These are phyloP conservation scores for Neurospora africana DNA, from an alignment of 495 filamentous ascomycete species.

Conservation along the genomic window DNA sequence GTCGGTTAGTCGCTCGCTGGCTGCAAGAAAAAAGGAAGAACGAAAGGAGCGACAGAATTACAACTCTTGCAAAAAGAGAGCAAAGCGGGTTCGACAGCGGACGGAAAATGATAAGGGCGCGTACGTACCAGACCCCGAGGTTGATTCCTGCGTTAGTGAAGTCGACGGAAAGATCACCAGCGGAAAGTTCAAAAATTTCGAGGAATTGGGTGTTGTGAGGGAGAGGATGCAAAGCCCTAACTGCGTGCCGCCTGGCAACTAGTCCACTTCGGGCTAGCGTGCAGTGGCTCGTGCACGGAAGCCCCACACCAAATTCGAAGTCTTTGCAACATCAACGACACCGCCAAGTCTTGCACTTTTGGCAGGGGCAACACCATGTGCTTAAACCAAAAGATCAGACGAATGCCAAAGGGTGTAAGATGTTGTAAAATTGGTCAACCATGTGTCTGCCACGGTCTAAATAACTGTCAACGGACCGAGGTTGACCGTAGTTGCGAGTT, in stretches of 20 bases:
- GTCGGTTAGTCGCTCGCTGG: not conserved
- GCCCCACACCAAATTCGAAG: slow-evolving; percentile 5
- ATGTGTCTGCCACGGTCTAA: not conserved
- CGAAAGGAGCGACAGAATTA: not conserved
- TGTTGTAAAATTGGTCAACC: not conserved
- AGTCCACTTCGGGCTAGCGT: slow-evolving; percentile 3
- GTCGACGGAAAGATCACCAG: slow-evolving; percentile 15
- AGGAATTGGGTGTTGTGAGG: slow-evolving; percentile 18
- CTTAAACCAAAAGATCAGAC: not conserved
- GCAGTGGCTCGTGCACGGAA: not conserved
- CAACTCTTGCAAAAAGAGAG: not conserved
- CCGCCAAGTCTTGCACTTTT: not conserved
- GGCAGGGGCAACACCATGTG: not conserved
- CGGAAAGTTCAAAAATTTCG: slow-evolving; percentile 16
- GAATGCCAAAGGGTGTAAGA: not conserved
- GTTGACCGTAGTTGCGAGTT: too few species aligned
- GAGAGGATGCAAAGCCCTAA: slow-evolving; percentile 22
- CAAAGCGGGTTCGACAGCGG: not conserved
- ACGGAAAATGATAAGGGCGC: not conserved
- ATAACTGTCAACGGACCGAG: not conserved
- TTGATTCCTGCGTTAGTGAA: slow-evolving; percentile 25
- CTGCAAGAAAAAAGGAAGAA: not conserved
- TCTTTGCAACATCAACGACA: slow-evolving; percentile 2
- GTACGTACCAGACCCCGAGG: slow-evolving; percentile 15
- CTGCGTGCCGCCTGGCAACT: slow-evolving; percentile 6